Percentiles rank a stretch among this genome's conserved stretches.
Conservation (phyloP, 495 filamentous ascomycete species). For the Xylona heveae region DNA sequence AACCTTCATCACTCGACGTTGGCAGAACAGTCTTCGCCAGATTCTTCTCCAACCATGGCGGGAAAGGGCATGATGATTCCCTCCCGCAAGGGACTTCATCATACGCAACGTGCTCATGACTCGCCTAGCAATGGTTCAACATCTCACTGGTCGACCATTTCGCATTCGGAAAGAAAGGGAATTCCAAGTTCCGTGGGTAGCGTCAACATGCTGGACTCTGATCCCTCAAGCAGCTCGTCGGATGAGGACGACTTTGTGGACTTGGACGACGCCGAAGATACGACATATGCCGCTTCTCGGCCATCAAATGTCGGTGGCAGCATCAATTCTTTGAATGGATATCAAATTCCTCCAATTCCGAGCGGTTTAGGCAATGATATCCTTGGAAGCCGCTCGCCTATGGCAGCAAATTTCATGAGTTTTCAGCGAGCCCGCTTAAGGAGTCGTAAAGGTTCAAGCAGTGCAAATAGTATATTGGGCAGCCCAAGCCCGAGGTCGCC, state of each 20-base stretch:
- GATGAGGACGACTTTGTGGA: slow-evolving; percentile 65
- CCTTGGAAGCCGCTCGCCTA: slow-evolving; percentile 43
- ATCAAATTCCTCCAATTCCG: too few species aligned
- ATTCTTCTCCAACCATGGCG: slow-evolving; percentile 74
- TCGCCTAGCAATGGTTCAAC: slow-evolving; percentile 20
- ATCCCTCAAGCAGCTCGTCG: slow-evolving; percentile 48
- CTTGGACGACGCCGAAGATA: slow-evolving; percentile 47
- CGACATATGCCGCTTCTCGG: slow-evolving; percentile 28
- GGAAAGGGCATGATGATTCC: slow-evolving; percentile 67
- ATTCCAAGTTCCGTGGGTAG: slow-evolving; percentile 77
- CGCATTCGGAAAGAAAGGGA: slow-evolving; percentile 39
- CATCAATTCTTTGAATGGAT: too few species aligned
- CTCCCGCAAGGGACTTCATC: slow-evolving; percentile 24
- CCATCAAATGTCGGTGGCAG: too few species aligned
- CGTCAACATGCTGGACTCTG: slow-evolving; percentile 56
- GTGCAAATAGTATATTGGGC: slow-evolving; percentile 34
- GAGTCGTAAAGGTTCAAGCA: slow-evolving; percentile 47
- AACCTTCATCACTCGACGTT: slow-evolving; percentile 91
- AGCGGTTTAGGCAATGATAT: slow-evolving; percentile 4
- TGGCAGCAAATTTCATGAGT: slow-evolving; percentile 47
- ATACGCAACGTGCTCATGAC: slow-evolving; percentile 22
- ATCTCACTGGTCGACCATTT: slow-evolving; percentile 22
- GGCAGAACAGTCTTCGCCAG: slow-evolving; percentile 74
- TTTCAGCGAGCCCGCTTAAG: slow-evolving; percentile 47
- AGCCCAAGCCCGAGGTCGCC: slow-evolving; percentile 43